These are phyloP conservation scores for Acanthamoeba sp. DNA, from an alignment of 208 protist genomes.

Conservation along the genomic window DNA sequence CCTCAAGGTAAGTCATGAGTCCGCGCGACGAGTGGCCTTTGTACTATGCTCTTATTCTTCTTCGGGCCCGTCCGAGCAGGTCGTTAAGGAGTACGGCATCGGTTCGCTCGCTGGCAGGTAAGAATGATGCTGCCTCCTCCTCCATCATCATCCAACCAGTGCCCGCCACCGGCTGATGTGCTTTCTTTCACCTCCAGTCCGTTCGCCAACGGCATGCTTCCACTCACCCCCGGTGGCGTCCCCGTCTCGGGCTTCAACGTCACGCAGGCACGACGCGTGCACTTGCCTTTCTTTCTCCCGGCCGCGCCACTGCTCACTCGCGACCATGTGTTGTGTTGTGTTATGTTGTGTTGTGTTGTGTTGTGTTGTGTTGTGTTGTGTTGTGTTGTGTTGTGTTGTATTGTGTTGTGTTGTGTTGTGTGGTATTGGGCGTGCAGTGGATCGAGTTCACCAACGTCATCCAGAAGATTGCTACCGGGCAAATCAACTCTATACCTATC, in stretches of 20 bases:
- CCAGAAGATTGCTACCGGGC: neutral
- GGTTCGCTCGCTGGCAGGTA: conserved; percentile 17
- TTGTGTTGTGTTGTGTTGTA: too few relatives aligned
- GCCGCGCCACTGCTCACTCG: too few relatives aligned
- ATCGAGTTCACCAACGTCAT: conserved; percentile 56
- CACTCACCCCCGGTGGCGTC: neutral
- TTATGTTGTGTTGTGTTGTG: too few relatives aligned
- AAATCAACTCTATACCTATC: neutral
- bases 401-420: too few relatives aligned
- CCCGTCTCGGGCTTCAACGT: conserved; percentile 44
- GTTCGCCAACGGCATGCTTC: conserved; percentile 6
- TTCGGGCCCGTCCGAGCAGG: neutral
- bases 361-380: too few relatives aligned
- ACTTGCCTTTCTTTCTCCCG: neutral
- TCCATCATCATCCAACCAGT: neutral
- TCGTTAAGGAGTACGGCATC: neutral
- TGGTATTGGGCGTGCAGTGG: neutral
- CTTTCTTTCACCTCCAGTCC: neutral
- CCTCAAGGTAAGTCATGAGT: neutral
- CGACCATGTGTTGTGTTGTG: too few relatives aligned
- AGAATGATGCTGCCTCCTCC: neutral
- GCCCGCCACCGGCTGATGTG: too few relatives aligned
- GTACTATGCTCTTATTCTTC: neutral
- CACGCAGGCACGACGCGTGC: neutral
- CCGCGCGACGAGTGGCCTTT: neutral